Conservation (phyloP, 805 yeast genomes). For the Hanseniaspora meyeri region DNA sequence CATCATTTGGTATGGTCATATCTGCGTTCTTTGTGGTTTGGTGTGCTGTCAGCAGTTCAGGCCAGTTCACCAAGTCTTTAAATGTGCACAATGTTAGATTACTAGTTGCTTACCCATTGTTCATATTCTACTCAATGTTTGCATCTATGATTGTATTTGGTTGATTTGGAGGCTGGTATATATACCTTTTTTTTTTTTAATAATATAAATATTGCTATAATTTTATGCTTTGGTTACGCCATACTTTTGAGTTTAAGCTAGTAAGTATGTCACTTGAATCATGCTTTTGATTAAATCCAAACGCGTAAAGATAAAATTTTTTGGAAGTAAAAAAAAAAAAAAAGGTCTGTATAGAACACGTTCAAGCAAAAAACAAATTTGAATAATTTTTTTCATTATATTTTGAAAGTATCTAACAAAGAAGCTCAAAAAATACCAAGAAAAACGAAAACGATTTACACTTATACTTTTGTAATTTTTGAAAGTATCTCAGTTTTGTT, state of each 20-base stretch:
- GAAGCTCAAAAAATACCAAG: neutral
- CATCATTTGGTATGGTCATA: conserved; percentile 55
- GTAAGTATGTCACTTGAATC: too few relatives aligned
- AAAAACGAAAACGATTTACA: neutral
- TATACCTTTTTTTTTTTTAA: neutral
- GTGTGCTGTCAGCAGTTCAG: conserved; percentile 91
- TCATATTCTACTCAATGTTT: conserved; percentile 83
- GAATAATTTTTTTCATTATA: neutral
- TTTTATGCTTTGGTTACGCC: neutral
- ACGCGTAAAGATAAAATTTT: neutral
- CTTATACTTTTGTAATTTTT: too few relatives aligned
- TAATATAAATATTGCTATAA: neutral
- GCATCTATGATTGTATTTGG: conserved; percentile 91
- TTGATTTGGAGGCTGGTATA: neutral
- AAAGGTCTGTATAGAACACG: too few relatives aligned
- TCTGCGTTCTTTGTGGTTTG: conserved; percentile 62
- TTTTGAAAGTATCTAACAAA: neutral
- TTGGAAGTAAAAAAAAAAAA: too few relatives aligned
- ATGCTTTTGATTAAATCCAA: neutral
- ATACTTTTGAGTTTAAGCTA: too few relatives aligned
- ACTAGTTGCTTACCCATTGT: conserved; percentile 84
- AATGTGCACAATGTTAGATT: conserved; percentile 76
- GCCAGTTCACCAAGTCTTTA: conserved; percentile 76
- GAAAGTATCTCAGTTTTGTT: too few relatives aligned
- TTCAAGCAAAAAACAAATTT: neutral